Evolutionary conservation across 371 early-diverging fungal genomes (phyloP), one percentile per base, ranked within the genome.

Genomic region (Syncephalastrum monosporum): DNA sequence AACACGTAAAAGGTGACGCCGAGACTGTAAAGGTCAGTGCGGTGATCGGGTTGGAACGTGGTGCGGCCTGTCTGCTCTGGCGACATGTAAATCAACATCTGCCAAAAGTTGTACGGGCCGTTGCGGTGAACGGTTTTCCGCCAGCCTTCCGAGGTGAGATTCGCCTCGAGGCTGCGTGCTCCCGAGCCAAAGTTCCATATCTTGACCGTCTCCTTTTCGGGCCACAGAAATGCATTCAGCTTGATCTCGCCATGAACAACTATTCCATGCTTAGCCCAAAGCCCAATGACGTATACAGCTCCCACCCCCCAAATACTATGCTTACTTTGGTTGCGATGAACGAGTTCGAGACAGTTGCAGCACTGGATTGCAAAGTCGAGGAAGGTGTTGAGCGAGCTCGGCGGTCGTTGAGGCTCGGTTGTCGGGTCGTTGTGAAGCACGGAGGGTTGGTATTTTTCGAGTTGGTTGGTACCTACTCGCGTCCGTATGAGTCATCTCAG

Each of bases 21-120:
- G 14, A 84, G 62, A 24, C 77, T 80, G 59, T 84, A 84, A 5
- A 84, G 74, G 57, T 84, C 84, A 14, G 84, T 84, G 21, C 84
- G 68, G 60, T 82, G 79, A 57, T 84, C 84, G 23, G 82, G 80
- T 49, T 79, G 80, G 38, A 81, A 81, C 46, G 81, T 76, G 14
- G 84, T 82, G 46, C 82, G 67, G 24, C 82, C 82, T 0, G 82
- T 84, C 56, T 84, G 85, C 41, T 84, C 83, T 4, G 84, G 82
- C 6, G 82, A 78, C 74, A 82, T 68, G 53, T 70, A 74, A 15
- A 61, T 67, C 10, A 77, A 51, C 70, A 66, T 69, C 17, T 74
- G 72, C 56, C 68, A 61, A 21, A 72, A 68, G 50, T 66, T 65
- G 41, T 53, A 59, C 1, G 71, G 62, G 0, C 69, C 69, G 24